Evolutionary conservation across 306 rosid genomes (phyloP).

Genomic region (Pyrus betulifolia): DNA sequence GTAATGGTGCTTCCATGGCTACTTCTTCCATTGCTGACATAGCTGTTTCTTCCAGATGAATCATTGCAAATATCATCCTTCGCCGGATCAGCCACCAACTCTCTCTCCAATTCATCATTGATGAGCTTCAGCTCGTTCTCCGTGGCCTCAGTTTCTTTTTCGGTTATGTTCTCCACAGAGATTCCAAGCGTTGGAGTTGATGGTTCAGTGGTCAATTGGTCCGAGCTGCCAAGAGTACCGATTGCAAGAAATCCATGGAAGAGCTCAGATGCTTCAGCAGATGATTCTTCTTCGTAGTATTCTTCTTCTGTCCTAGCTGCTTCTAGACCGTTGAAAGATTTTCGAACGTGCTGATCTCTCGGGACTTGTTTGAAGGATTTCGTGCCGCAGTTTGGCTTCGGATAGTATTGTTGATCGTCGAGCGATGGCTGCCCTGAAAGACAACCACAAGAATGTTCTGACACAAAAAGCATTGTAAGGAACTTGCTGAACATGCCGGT

Average conservation of each 20-base stretch:
- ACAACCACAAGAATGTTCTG: slow-evolving; percentile 46
- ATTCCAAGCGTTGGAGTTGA: slow-evolving; percentile 74
- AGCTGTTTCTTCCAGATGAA: slow-evolving; percentile 82
- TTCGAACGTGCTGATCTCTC: slow-evolving; percentile 47
- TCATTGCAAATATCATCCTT: slow-evolving; percentile 59
- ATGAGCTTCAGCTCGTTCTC: slow-evolving; percentile 82
- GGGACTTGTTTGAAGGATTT: slow-evolving; percentile 53
- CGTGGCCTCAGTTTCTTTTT: slow-evolving; percentile 74
- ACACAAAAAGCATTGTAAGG: slow-evolving; percentile 16
- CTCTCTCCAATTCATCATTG: slow-evolving; percentile 85
- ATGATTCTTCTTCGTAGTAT: slow-evolving; percentile 49
- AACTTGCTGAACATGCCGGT: neutral
- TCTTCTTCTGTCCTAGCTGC: slow-evolving; percentile 50
- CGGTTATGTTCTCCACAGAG: slow-evolving; percentile 75
- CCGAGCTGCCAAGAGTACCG: slow-evolving; percentile 76
- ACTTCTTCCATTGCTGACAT: slow-evolving; percentile 77
- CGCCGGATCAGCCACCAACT: slow-evolving; percentile 56
- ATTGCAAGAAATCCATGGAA: slow-evolving; percentile 95
- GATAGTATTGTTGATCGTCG: slow-evolving; percentile 70
- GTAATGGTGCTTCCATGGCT: slow-evolving; percentile 83
- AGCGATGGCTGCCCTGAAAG: slow-evolving; percentile 68
- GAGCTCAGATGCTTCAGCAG: slow-evolving; percentile 48
- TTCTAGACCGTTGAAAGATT: slow-evolving; percentile 63
- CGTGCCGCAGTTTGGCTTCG: slow-evolving; percentile 41
- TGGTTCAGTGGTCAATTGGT: slow-evolving; percentile 42